phyloP scores from a whole-genome alignment of 2,329 filamentous ascomycete genomes.

The Beauveria asiatica region DNA sequence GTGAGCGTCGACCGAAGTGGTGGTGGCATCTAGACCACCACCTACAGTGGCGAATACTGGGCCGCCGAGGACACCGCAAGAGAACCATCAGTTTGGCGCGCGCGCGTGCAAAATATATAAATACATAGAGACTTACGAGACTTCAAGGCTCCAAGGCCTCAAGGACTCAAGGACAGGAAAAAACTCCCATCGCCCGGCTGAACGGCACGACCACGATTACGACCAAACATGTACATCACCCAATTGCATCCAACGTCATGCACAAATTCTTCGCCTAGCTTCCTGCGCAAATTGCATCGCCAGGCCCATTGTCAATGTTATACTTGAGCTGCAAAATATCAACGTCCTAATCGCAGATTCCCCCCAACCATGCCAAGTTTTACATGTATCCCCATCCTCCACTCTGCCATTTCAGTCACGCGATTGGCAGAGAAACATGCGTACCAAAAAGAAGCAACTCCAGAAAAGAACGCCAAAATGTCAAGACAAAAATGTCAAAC shows the following conservation, averaged over 20 bases:
- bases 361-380: neutral
- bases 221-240: neutral
- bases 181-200: neutral
- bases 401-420: neutral
- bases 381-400: neutral
- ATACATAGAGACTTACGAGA: neutral
- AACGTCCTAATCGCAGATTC: neutral
- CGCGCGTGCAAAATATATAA: neutral
- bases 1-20: constrained; percentile 46
- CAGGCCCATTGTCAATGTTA: neutral
- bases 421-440: neutral
- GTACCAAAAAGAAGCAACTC: neutral
- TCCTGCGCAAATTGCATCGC: neutral
- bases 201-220: neutral
- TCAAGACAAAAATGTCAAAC: neutral
- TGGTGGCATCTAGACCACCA: constrained; percentile 28
- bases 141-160: no score
- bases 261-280: neutral
- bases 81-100: neutral
- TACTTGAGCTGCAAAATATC: neutral
- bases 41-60: neutral
- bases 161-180: neutral
- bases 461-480: neutral
- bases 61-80: no score
- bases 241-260: neutral